Conservation (phyloP, 2,329 filamentous ascomycete genomes). For the Trichoderma brevicompactum region DNA sequence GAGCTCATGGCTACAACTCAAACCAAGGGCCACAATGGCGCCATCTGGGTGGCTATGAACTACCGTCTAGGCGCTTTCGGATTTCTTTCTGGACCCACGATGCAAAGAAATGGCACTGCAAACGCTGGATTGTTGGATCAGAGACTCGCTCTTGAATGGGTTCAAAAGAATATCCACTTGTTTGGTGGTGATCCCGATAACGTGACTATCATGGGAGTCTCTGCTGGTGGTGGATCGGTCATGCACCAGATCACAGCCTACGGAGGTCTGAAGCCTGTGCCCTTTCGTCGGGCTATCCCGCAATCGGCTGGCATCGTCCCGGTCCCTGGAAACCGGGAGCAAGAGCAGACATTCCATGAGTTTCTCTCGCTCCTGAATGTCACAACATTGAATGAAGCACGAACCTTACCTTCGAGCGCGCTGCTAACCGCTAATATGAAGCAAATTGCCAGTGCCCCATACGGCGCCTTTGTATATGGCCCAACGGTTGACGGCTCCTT, state of each 20-base stretch:
- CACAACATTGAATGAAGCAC: constrained; percentile 21
- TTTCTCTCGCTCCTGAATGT: constrained; percentile 26
- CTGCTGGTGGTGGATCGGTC: constrained; percentile 31
- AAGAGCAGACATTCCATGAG: constrained; percentile 14
- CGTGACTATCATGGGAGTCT: constrained; percentile 62
- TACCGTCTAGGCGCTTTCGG: constrained; percentile 27
- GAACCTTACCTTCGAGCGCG: neutral
- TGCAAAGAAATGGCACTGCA: constrained; percentile 11
- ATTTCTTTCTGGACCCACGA: constrained; percentile 26
- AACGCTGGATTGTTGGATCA: constrained; percentile 49
- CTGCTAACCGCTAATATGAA: constrained; percentile 23
- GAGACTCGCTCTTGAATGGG: constrained; percentile 33
- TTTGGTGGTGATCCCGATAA: constrained; percentile 48
- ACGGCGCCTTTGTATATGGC: constrained; percentile 20
- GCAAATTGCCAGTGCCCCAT: constrained; percentile 19
- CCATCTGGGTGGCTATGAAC: constrained; percentile 25
- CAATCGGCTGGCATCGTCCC: constrained; percentile 21
- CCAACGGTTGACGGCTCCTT: constrained; percentile 28
- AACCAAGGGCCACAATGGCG: neutral
- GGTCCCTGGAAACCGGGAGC: constrained; percentile 18
- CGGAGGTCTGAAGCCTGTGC: constrained; percentile 23
- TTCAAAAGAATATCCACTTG: constrained; percentile 29
- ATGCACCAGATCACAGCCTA: constrained; percentile 31
- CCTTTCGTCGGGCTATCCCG: constrained; percentile 30
- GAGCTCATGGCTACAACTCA: constrained; percentile 20